phyloP scores from a whole-genome alignment of 164 flowering plant species.

The Annona cherimola region DNA sequence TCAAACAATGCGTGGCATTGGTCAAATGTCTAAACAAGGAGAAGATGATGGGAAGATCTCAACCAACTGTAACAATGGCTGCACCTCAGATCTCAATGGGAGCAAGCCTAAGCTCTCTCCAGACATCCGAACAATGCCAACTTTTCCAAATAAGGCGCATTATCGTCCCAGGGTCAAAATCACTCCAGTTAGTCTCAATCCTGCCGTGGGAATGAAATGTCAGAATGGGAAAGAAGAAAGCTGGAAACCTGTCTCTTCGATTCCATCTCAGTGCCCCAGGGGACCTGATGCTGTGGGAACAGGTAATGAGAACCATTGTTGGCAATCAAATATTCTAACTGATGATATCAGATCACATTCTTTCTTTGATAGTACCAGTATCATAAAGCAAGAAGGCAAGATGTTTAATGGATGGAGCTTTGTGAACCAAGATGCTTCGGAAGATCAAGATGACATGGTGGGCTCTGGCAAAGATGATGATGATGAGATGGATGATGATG shows the following conservation, averaged over 20 bases:
- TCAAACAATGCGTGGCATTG: slow-evolving; percentile 6
- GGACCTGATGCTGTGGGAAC: slow-evolving; percentile 8
- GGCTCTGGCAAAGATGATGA: slow-evolving; percentile 21
- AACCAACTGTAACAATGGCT: not conserved
- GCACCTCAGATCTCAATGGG: slow-evolving; percentile 8
- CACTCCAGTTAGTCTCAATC: slow-evolving; percentile 3
- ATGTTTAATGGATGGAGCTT: slow-evolving; percentile 26
- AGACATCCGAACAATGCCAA: slow-evolving; percentile 7
- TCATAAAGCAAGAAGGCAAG: slow-evolving; percentile 18
- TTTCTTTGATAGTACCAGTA: slow-evolving; percentile 17
- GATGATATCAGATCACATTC: slow-evolving; percentile 19
- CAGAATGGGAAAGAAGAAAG: slow-evolving; percentile 12
- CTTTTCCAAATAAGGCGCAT: slow-evolving; percentile 12
- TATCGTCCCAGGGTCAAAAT: slow-evolving; percentile 10
- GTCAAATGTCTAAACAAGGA: slow-evolving; percentile 4
- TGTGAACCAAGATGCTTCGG: slow-evolving; percentile 21
- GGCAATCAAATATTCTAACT: slow-evolving; percentile 16
- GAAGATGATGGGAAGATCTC: slow-evolving; percentile 17
- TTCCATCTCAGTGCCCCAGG: slow-evolving; percentile 11
- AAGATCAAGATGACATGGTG: slow-evolving; percentile 25
- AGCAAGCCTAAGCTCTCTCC: slow-evolving; percentile 13
- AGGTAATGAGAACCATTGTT: slow-evolving; percentile 9
- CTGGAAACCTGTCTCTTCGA: slow-evolving; percentile 11
- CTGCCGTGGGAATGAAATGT: slow-evolving; percentile 8
- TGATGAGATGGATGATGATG: slow-evolving; percentile 30